These are phyloP conservation scores for Haematococcus lacustris DNA, from an alignment of 139 green algal genomes.

Conservation along the genomic window DNA sequence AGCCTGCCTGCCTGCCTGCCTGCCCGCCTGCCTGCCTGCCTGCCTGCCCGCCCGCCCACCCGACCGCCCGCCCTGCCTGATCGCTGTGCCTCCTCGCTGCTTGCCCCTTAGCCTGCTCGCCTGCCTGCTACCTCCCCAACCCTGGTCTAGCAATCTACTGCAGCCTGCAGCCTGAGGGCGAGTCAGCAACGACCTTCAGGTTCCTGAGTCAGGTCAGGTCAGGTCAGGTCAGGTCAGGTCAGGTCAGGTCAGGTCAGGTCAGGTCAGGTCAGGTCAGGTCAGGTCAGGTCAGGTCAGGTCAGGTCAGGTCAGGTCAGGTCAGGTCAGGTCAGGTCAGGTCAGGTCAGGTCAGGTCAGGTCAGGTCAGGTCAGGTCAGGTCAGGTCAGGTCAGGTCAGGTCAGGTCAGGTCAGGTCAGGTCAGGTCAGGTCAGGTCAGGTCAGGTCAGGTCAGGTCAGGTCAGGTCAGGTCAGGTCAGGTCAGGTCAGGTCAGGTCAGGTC, in stretches of 20 bases:
- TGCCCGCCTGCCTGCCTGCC: too few relatives aligned
- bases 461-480: not conserved
- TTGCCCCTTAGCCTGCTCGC: not conserved
- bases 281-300: not conserved
- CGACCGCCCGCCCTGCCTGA: too few relatives aligned
- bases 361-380: too few relatives aligned
- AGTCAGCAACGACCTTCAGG: not conserved
- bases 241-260: not conserved
- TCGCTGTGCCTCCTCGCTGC: not conserved
- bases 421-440: too few relatives aligned
- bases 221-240: not conserved
- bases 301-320: not conserved
- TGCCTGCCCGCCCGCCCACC: too few relatives aligned
- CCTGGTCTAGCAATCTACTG: not conserved
- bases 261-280: not conserved
- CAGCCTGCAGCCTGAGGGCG: not conserved
- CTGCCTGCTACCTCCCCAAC: too few relatives aligned
- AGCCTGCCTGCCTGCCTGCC: not conserved
- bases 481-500: not conserved
- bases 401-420: too few relatives aligned
- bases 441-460: too few relatives aligned
- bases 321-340: too few relatives aligned
- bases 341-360: too few relatives aligned
- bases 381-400: too few relatives aligned
- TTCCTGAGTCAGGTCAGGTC: not conserved